These are phyloP conservation scores for Saccharomyces hybrid DNA, from an alignment of 1,139 yeast species.

Conservation along the genomic window DNA sequence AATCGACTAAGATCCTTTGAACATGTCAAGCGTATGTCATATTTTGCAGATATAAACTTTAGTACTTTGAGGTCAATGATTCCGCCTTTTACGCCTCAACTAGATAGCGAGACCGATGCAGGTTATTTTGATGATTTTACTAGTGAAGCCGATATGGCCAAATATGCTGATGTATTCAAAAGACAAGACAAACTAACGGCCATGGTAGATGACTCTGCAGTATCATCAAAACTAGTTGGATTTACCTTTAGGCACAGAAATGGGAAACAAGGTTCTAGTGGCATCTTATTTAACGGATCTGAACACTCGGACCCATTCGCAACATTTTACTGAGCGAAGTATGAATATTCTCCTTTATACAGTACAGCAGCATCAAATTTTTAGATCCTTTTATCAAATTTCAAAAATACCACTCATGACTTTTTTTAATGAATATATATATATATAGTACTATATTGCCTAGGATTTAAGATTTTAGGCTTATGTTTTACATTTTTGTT, in stretches of 20 bases:
- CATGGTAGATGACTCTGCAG: constrained; percentile 60
- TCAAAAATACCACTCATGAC: background rate
- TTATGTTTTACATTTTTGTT: background rate
- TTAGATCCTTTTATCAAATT: background rate
- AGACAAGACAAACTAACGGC: constrained; percentile 80
- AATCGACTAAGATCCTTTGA: constrained; percentile 68
- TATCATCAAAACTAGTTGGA: constrained; percentile 78
- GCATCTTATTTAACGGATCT: constrained; percentile 34
- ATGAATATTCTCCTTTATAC: background rate
- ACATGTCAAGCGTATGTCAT: constrained; percentile 71
- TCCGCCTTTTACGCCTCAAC: constrained; percentile 95
- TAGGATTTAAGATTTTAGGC: background rate
- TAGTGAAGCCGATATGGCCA: constrained; percentile 94
- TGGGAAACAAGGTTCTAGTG: constrained; percentile 42
- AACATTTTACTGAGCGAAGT: constrained; percentile 30
- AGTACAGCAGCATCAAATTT: background rate
- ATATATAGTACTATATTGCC: background rate
- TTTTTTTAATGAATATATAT: background rate
- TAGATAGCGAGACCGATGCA: constrained; percentile 95
- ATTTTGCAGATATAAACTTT: constrained; percentile 83
- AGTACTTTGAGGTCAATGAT: constrained; percentile 54
- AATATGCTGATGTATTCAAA: constrained; percentile 92
- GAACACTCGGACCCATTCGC: constrained; percentile 38
- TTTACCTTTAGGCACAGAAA: constrained; percentile 86
- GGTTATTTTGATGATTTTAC: constrained; percentile 98